phyloP scores from a whole-genome alignment of 2,329 filamentous ascomycete species.

The Trichoderma pleuroti region DNA sequence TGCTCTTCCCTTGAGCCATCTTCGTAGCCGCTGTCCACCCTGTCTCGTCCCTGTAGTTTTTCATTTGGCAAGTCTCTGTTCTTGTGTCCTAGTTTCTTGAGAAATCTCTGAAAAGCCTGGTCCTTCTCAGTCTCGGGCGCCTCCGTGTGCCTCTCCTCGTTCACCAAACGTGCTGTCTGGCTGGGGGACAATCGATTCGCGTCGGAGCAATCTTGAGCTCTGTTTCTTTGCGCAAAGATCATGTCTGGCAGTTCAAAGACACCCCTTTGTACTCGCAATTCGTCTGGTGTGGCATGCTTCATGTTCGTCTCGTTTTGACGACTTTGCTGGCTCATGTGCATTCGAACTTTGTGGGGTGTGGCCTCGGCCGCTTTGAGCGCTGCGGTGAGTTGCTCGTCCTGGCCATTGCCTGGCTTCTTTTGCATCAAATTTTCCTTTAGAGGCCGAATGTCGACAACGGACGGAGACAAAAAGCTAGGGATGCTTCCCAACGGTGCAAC shows the following conservation, averaged over 20 bases:
- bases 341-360: conserved; percentile 6
- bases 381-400: conserved; percentile 18
- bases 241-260: not conserved
- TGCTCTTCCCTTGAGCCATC: not conserved
- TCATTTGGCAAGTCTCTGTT: not conserved
- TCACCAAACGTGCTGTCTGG: not conserved
- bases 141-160: not conserved
- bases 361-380: conserved; percentile 17
- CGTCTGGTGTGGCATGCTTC: not conserved
- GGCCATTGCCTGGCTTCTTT: not conserved
- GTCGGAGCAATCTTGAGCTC: not conserved
- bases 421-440: not conserved
- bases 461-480: not conserved
- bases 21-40: not conserved
- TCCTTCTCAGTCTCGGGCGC: conserved; percentile 2
- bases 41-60: not conserved
- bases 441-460: conserved; percentile 9
- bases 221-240: not conserved
- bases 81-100: conserved; percentile 26
- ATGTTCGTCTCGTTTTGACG: not conserved
- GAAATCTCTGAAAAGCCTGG: conserved; percentile 28
- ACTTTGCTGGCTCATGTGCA: not conserved
- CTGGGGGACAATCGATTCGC: not conserved
- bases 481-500: not conserved
- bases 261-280: not conserved